A percentile compares a stretch with the other conserved stretches of the same genome.
phyloP scores from a whole-genome alignment of 768 basidiomycete genomes.

The Lactifluus hygrophoroides region DNA sequence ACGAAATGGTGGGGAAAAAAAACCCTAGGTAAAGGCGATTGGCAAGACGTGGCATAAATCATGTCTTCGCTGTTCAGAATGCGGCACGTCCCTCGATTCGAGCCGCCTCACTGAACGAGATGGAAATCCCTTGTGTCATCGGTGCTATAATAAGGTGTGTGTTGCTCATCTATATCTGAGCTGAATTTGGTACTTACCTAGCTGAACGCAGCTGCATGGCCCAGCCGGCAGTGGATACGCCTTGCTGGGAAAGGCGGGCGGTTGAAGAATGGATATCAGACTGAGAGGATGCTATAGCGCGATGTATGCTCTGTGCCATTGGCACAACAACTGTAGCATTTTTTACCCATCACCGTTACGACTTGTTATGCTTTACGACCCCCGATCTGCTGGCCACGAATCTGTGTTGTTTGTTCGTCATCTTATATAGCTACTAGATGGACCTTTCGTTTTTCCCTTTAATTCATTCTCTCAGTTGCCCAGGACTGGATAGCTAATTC shows the following conservation, averaged over 20 bases:
- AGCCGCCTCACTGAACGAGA: slow-evolving; percentile 68
- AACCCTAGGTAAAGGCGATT: slow-evolving; percentile 65
- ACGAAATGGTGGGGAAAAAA: neutral
- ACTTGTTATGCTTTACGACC: slow-evolving; percentile 1
- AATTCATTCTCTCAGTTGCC: neutral
- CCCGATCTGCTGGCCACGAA: neutral
- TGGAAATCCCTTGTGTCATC: slow-evolving; percentile 58
- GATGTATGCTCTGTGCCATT: slow-evolving; percentile 10
- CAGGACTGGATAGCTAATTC: too few relatives aligned
- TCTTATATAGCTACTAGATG: neutral
- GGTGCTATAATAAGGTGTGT: slow-evolving; percentile 62
- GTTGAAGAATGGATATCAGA: slow-evolving; percentile 23
- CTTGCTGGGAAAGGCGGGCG: slow-evolving; percentile 46
- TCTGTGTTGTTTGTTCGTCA: neutral
- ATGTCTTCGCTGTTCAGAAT: slow-evolving; percentile 71
- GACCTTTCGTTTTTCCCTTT: neutral
- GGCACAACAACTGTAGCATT: slow-evolving; percentile 5
- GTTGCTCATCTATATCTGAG: neutral
- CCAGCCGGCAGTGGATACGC: slow-evolving; percentile 72
- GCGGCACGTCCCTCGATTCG: slow-evolving; percentile 61
- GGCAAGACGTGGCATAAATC: slow-evolving; percentile 74
- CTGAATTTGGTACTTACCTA: neutral
- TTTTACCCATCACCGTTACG: neutral
- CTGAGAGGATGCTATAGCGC: neutral
- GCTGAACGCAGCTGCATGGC: slow-evolving; percentile 47